Percentiles rank a stretch among this genome's conserved stretches.
These are phyloP conservation scores for Geotrichum klebahnii DNA, from an alignment of 1,139 yeast species.

Conservation along the genomic window DNA sequence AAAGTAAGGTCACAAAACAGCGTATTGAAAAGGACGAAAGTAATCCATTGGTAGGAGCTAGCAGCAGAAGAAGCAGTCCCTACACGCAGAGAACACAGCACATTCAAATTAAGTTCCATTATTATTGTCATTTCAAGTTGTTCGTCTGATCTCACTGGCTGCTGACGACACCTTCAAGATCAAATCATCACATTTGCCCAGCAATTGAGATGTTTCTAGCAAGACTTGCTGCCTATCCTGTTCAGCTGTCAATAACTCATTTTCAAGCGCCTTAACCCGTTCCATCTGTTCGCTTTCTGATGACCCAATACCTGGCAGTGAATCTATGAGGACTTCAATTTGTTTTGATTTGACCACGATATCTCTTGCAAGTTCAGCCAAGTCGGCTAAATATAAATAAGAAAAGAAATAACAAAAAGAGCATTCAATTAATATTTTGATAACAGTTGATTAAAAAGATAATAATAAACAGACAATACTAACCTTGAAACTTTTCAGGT, in stretches of 20 bases:
- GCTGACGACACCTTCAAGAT: constrained; percentile 61
- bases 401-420: not conserved
- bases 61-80: too few species aligned
- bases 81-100: too few species aligned
- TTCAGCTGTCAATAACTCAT: constrained; percentile 61
- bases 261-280: constrained; percentile 59
- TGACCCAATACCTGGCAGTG: constrained; percentile 90
- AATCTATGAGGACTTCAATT: constrained; percentile 76
- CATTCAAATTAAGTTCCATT: too few species aligned
- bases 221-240: constrained; percentile 55
- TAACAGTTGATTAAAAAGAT: constrained; percentile 26
- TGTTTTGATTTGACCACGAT: constrained; percentile 82
- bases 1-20: too few species aligned
- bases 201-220: constrained; percentile 59
- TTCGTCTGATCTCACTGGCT: constrained; percentile 37
- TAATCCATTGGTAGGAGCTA: too few species aligned
- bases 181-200: constrained; percentile 63
- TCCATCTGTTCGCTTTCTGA: constrained; percentile 69
- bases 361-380: constrained; percentile 64
- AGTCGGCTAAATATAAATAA: constrained; percentile 37
- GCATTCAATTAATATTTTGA: constrained; percentile 15
- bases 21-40: too few species aligned
- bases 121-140: too few species aligned
- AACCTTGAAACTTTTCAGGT: constrained; percentile 39
- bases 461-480: not conserved